Evolutionary conservation across 73 alveolate species (phyloP), one percentile per base, ranked within the genome.

Genomic region (Paramecium caudatum): DNA sequence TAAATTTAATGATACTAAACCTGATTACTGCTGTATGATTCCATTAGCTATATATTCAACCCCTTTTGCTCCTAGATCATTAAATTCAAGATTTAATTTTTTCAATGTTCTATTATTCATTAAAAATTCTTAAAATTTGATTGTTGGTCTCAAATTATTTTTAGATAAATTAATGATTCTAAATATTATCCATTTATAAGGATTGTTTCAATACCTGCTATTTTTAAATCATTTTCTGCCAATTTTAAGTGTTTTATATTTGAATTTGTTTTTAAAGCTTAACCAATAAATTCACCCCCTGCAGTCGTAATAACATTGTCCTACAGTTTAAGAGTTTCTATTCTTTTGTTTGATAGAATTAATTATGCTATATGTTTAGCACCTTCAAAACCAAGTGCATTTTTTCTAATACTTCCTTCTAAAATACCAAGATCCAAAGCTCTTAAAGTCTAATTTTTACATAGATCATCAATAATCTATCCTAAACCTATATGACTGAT

Each of bases 241-340:
- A 98, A 91, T 65, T 95, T 97, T 55, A 97, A 92, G 39, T 96
- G 92, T 62, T 93, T 96, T 4, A 98, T 84, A 45, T 91, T 94
- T 63, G 94, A 95, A 91, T 98, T 98, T 63, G 97, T 95, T 50
- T 96, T 93, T 21, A 98, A 82, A 39, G 99, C 99, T 34, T 96
- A 96, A 9, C 99, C 99, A 15, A 98, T 93, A 74, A 98, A 95
- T 86, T 98, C 99, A 5, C 99, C 99, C 16, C 99, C 99, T 81
- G 97, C 98, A 47, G 98, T 94, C 0, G 99, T 98, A 8, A 98
- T 93, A 45, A 94, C 98, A 91, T 98, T 98, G 82, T 98, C 99
- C 61, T 98, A 95, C 39, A 98, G 90, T 25, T 93, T 91, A 41
- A 98, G 93, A 17, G 96, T 82, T 82, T 98, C 99, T 34, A 98